Evolutionary conservation across 177 flowering plant genomes (phyloP).

Genomic region (Vitis hybrid): DNA sequence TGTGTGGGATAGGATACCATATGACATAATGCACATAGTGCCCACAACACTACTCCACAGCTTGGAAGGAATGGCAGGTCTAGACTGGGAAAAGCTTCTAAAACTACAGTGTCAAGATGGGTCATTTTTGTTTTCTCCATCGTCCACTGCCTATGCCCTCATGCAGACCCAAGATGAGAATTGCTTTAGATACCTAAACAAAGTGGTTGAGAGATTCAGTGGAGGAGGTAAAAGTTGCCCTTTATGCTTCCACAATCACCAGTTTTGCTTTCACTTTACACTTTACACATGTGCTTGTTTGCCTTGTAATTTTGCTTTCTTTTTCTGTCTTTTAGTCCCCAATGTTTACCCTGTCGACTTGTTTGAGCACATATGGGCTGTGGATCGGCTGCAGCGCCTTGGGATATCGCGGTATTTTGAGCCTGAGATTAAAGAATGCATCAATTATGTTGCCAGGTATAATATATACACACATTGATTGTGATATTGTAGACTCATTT

Average conservation of each 20-base stretch:
- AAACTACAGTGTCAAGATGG: conserved; percentile 74
- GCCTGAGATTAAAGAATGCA: conserved; percentile 54
- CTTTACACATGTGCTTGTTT: neutral
- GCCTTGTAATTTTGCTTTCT: too few relatives aligned
- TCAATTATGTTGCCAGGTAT: conserved; percentile 64
- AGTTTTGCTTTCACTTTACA: neutral
- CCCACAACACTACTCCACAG: conserved; percentile 92
- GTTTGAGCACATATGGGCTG: conserved; percentile 84
- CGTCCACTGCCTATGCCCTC: conserved; percentile 93
- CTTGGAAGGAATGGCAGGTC: conserved; percentile 85
- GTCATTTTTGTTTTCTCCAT: conserved; percentile 87
- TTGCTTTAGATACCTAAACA: conserved; percentile 59
- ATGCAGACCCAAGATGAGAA: conserved; percentile 67
- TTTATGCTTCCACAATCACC: neutral
- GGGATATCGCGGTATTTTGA: conserved; percentile 75
- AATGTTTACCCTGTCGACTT: conserved; percentile 92
- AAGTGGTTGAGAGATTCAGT: conserved; percentile 53
- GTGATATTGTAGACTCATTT: too few relatives aligned
- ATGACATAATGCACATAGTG: conserved; percentile 67
- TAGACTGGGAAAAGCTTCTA: conserved; percentile 85
- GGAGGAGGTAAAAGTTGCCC: conserved; percentile 72
- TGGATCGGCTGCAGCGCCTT: conserved; percentile 84
- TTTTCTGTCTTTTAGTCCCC: conserved; percentile 54
- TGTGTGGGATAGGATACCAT: conserved; percentile 70
- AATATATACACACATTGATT: too few relatives aligned